Evolutionary conservation across 2,329 filamentous ascomycete genomes (phyloP), one percentile per base, ranked within the genome.

Genomic region (Alternaria gaisen): DNA sequence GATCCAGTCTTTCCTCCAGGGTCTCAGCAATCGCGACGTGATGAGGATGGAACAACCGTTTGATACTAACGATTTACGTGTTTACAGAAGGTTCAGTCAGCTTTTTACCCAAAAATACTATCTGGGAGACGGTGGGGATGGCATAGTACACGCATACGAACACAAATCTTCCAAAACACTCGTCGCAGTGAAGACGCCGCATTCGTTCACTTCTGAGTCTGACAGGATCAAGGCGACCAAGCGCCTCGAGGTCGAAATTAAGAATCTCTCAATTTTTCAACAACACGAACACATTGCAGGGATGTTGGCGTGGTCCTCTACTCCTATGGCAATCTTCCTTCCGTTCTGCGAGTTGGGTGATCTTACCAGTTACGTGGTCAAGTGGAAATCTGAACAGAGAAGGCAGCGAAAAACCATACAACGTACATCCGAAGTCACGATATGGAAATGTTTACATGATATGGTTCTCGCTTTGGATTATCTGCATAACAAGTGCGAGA

Each of bases 391-490:
- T 2, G 52, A 67, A n/a, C 48, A 65, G 12, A 24, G 16, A 3
- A 42, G 50, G 22, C 34, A 55, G 10, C 22, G 52, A 6, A 41
- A 32, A 7, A 40, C 28, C 4, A 11, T 44, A 7, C 42, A 11
- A 34, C 56, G 42, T 1, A 42, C 67, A 9, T 64, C 69, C 5
- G 74, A 77, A 46, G 44, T 63, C 1, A 72, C 72, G 0, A 46
- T 77, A 10, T 74, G 71, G 67, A 77, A 75, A 52, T 36, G 72
- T 10, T 56, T 74, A 12, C 50, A 47, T 5, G 72, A 76, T 24
- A 61, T 74, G 54, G 51, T 47, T n/a, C 58, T 71, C 8, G 73
- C 52, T 3, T 52, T 75, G 0, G 42, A 72, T 24, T 64, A 60
- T 41, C 18, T 77, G 3, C 72, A 75, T 28, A 67, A 70, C 28